phyloP scores from a whole-genome alignment of 139 green algal species.

The Coccomyxa sp. region DNA sequence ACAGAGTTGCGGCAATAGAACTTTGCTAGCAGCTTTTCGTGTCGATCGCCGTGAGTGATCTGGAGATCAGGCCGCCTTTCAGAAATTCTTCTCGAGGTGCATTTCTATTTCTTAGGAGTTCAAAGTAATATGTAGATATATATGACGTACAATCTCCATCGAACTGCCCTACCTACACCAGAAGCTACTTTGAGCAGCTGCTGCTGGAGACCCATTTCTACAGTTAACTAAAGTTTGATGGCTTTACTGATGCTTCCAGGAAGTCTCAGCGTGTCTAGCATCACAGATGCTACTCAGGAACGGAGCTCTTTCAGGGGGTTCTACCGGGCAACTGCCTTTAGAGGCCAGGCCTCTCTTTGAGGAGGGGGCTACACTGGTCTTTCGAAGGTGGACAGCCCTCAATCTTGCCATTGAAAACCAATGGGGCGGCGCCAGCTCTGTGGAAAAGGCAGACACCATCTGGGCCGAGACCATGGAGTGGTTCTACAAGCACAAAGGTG shows the following conservation, averaged over 20 bases:
- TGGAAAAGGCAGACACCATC: constrained; percentile 69
- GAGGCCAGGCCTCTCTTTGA: constrained; percentile 55
- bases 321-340: constrained; percentile 18
- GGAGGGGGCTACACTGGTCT: constrained; percentile 61
- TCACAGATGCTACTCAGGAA: not conserved
- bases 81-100: not conserved
- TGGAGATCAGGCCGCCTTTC: not conserved
- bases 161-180: too few relatives aligned
- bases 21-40: not conserved
- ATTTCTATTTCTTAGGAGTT: too few relatives aligned
- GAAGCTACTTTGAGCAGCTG: too few relatives aligned
- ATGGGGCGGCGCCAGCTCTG: constrained; percentile 75
- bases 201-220: too few relatives aligned
- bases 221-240: too few relatives aligned
- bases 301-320: not conserved
- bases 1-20: not conserved
- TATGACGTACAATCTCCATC: too few relatives aligned
- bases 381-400: constrained; percentile 83
- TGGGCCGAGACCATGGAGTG: constrained; percentile 72
- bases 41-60: not conserved
- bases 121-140: too few relatives aligned
- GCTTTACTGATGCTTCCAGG: not conserved
- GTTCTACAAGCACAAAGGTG: constrained; percentile 80
- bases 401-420: constrained; percentile 80
- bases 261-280: not conserved